Base-by-base conservation (phyloP, 2,329 filamentous ascomycete genomes). In the Fusarium cyanostomum region DNA sequence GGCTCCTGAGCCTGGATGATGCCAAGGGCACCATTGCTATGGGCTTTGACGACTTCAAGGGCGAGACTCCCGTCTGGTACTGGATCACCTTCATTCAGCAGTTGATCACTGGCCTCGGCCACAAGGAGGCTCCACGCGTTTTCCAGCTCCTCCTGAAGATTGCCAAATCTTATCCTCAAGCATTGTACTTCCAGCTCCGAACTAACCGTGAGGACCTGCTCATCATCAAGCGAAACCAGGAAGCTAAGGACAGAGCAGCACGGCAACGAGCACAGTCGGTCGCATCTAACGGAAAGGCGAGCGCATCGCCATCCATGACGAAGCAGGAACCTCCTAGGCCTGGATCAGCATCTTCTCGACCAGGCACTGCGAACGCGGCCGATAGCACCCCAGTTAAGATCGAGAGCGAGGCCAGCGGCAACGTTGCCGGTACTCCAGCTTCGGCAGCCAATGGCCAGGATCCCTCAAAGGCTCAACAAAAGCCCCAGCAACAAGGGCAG, bases 81-180 rank as follows among this genome's bases (percentile, higher is more conserved):
- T 99, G 95, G 95, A 97, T 98, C 68, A 98, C 94, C 0, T 99
- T 96, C 75, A 98, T 99, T 64, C 95, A 95, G 15, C 95, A 99
- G 77, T 84, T 99, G 37, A 86, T 99, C 28, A 94, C 92, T 38
- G 95, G 94, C 49, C 83, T 99, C 46, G 92, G 92, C 3, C 90
- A 97, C 72, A 94, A 94, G 69, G 96, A 99, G 77, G 94, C 93
- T 11, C 88, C 89, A 5, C 90, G 96, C 43, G 92, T 94, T 39
- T 91, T 95, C 74, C 86, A 87, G 46, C 92, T 99, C 45, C 84
- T 99, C 15, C 86, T 92, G 21, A 96, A 95, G 81, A 92, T 99
- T 72, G 95, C 95, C 49, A 97, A 97, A 80, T 89, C 91, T 0
- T 99, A 96, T 74, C 95, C 95, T 3, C 95, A 99, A 74, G 90